These are phyloP conservation scores for Candida dubliniensis DNA, from an alignment of 1,139 yeast species.

Conservation along the genomic window DNA sequence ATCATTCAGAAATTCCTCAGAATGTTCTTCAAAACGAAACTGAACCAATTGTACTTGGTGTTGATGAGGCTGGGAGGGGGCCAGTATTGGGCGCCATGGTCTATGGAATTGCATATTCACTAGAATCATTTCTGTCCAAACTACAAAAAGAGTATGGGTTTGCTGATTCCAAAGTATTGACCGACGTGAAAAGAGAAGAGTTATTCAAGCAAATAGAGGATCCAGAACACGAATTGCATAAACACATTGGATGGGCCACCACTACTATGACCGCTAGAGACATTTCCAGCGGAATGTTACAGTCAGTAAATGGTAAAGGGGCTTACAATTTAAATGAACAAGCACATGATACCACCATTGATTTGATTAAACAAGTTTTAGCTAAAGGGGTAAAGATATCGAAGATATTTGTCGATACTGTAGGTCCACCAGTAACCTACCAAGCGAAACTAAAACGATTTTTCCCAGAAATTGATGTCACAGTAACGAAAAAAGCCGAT, in stretches of 20 bases:
- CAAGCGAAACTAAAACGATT: conserved; percentile 67
- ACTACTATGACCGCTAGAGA: conserved; percentile 84
- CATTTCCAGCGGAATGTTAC: conserved; percentile 85
- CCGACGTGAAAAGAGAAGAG: conserved; percentile 65
- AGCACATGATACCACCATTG: conserved; percentile 93
- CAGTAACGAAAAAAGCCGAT: conserved; percentile 96
- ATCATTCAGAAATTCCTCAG: conserved; percentile 34
- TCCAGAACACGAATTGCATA: conserved; percentile 41
- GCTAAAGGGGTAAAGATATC: conserved; percentile 61
- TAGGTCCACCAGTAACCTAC: conserved; percentile 89
- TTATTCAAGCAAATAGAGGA: conserved; percentile 61
- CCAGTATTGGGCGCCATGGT: conserved; percentile 98
- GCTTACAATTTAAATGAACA: conserved; percentile 86
- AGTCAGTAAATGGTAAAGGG: conserved; percentile 50
- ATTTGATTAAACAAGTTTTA: conserved; percentile 60
- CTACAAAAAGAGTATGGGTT: conserved; percentile 68
- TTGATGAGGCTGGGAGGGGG: conserved; percentile 98
- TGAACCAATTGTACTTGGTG: conserved; percentile 63
- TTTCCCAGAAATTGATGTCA: conserved; percentile 72
- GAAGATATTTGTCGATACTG: conserved; percentile 89
- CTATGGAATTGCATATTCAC: conserved; percentile 81
- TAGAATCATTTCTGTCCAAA: conserved; percentile 49
- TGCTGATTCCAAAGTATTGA: conserved; percentile 88
- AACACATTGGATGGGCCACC: conserved; percentile 84
- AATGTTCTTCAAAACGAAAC: conserved; percentile 17